A percentile compares a stretch with the other conserved stretches of the same genome.
Evolutionary conservation across 768 basidiomycete species (phyloP).

Genomic region (Rhizopogon roseolus): DNA sequence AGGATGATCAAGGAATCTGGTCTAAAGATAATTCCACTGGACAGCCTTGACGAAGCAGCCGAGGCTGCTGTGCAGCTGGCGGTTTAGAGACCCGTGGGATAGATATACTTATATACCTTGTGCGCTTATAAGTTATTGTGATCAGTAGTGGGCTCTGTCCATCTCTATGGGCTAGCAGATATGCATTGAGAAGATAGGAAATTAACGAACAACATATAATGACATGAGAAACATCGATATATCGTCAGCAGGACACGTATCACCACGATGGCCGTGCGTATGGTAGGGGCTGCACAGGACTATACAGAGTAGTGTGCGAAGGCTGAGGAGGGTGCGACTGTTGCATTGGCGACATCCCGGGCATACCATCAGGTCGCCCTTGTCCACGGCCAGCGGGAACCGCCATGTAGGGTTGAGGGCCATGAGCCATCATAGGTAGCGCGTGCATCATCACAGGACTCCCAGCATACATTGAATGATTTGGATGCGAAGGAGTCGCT

Average conservation of each 20-base stretch:
- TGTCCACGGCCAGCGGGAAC: constrained; percentile 51
- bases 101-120: constrained; percentile 1
- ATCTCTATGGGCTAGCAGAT: not conserved
- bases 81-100: constrained; percentile 17
- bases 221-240: constrained; percentile 25
- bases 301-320: constrained; percentile 24
- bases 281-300: constrained; percentile 16
- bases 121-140: not conserved
- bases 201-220: constrained; percentile 12
- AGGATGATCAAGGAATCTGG: constrained; percentile 95
- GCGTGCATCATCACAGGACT: constrained; percentile 68
- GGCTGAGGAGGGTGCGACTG: constrained; percentile 25
- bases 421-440: constrained; percentile 34
- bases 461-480: constrained; percentile 51
- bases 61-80: constrained; percentile 73
- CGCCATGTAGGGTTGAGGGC: constrained; percentile 32
- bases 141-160: too few species aligned
- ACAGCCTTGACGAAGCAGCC: constrained; percentile 90
- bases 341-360: constrained; percentile 34
- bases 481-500: constrained; percentile 36
- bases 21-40: constrained; percentile 89
- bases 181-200: constrained; percentile 1
- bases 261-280: constrained; percentile 27
- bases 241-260: constrained; percentile 19
- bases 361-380: constrained; percentile 42